These are phyloP conservation scores for Candida dajiaensis DNA, from an alignment of 805 yeast species.

Conservation along the genomic window DNA sequence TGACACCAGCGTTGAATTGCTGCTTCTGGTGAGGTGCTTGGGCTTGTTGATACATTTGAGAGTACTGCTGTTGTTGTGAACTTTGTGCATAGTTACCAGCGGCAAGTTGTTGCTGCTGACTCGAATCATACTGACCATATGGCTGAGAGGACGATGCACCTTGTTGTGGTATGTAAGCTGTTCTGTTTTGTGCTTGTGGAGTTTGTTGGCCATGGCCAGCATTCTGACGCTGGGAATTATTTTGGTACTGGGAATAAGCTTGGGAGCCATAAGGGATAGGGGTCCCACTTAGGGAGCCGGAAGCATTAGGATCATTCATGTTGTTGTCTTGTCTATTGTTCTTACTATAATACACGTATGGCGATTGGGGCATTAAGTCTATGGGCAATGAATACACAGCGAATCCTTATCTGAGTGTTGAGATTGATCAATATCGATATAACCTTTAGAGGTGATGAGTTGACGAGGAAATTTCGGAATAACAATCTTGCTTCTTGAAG, in stretches of 20 bases:
- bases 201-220: neutral
- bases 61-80: neutral
- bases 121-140: neutral
- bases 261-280: neutral
- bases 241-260: slow-evolving; percentile 5
- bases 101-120: neutral
- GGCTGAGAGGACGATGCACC: neutral
- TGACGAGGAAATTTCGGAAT: neutral
- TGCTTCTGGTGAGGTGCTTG: slow-evolving; percentile 10
- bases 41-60: slow-evolving; percentile 2
- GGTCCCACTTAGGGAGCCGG: neutral
- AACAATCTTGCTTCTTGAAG: neutral
- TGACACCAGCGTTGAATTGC: neutral
- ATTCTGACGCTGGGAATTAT: slow-evolving; percentile 5
- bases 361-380: slow-evolving; percentile 12
- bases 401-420: neutral
- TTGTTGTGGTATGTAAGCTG: neutral
- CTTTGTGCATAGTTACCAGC: neutral
- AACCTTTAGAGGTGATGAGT: neutral
- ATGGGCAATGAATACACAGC: neutral
- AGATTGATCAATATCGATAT: neutral
- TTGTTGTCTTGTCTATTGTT: slow-evolving; percentile 2
- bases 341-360: slow-evolving; percentile 9
- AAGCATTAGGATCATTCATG: neutral
- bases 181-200: neutral